Base-by-base conservation (phyloP, 805 yeast species). In the Wickerhamomyces kurtzmanii region DNA sequence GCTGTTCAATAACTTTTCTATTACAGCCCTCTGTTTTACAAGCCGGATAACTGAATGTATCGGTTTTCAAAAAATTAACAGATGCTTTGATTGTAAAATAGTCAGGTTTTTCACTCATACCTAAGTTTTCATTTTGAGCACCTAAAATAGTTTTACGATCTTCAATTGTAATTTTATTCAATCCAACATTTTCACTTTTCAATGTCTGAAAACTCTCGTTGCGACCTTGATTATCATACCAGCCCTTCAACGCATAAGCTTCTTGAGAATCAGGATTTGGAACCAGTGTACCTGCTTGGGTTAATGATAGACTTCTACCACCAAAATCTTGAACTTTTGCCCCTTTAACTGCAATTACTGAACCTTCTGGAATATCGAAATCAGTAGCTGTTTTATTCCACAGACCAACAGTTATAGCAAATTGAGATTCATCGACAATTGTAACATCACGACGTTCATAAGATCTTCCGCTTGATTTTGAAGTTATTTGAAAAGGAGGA, bases 331-430 rank as follows among this genome's bases (percentile, higher is more conserved):
- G 75, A 19, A 89, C 82, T 48, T 83, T 78, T 27, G 82, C 89
- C 32, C 94, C 95, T 58, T 89, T 89, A 43, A 87, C 65, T 2
- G 96, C 97, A 22, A 91, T 62, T n/a, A 89, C 86, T 0, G 91
- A 69, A 12, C 89, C 94, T 36, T 65, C 76, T 10, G 80, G 77
- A 20, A 74, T 57, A 34, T 59, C 62, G 47, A 91, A 91, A 27
- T 81, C 85, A 14, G 75, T 53, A 4, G 99, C 97, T 30, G 74
- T 68, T 37, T 78, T 75, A 43, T 87, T 89, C 97, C 98, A 91
- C 38, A 91, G 59, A 2, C 96, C 95, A 27, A 86, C 72, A 13
- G 71, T 65, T 24, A 87, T 72, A 4, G 85, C 75, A 43, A 68
- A 73, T 24, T 77, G 79, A 5, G 93, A 64, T 41, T 83, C 83